A percentile compares a stretch with the other conserved stretches of the same genome.
Conservation (phyloP, 148 eudicot genomes). For the Rhododendron mucronatum region DNA sequence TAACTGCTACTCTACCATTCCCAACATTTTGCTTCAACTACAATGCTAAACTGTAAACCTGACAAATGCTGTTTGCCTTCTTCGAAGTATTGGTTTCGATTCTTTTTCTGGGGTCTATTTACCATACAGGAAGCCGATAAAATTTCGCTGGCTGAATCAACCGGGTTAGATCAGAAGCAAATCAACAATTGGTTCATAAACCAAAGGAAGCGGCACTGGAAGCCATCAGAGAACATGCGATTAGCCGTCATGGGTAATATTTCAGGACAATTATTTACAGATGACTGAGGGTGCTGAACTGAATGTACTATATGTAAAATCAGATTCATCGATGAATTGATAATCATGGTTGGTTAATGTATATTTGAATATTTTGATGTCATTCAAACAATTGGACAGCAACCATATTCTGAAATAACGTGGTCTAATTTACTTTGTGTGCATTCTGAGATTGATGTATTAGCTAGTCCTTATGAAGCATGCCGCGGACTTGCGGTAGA, state of each 20-base stretch:
- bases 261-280: constrained; percentile 48
- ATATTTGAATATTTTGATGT: constrained; percentile 5
- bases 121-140: constrained; percentile 76
- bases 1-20: not conserved
- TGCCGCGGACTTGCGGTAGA: not conserved
- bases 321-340: not conserved
- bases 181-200: constrained; percentile 97
- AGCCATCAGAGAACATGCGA: constrained; percentile 82
- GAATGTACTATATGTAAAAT: not conserved
- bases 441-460: not conserved
- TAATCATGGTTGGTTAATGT: not conserved
- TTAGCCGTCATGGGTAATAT: constrained; percentile 62
- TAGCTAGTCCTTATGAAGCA: not conserved
- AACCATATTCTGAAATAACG: not conserved
- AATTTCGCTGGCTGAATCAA: constrained; percentile 65
- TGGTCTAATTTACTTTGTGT: not conserved
- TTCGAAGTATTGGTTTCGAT: not conserved
- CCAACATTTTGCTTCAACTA: not conserved
- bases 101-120: not conserved
- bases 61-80: not conserved
- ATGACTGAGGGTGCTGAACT: constrained; percentile 26
- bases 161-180: constrained; percentile 91
- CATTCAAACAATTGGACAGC: not conserved
- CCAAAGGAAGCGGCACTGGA: constrained; percentile 96
- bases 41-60: not conserved